Base-by-base conservation (phyloP, 257 asterid genomes). In the Pogostemon cablin region DNA sequence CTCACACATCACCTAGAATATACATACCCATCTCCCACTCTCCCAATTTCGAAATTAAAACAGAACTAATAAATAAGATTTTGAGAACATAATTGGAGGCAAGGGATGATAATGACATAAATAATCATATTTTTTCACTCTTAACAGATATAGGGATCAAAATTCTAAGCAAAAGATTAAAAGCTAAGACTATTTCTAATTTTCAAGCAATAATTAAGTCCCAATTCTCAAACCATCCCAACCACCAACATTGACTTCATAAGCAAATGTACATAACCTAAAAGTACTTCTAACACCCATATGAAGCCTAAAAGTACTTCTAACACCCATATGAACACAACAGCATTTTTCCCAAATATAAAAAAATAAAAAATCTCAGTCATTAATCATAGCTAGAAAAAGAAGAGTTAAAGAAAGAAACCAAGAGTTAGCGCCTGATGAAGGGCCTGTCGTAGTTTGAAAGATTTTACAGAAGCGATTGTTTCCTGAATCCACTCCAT, bases 341-440 rank as follows among this genome's bases (percentile, higher is more conserved):
- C 6, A 69, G 12, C 20, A 9, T 2, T 55, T 20, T 10, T 17
- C 54, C 11, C 53, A 4, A 17, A 7, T 0, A 37, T 54, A 73
- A 11, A 10, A 6, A 63, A 41, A 4, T 37, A 42, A 54, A 60
- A 6, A 67, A 41, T 2, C 42, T 52, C 50, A 12, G n/a, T 9
- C 0, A 17, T 32, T 56, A 56, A 56, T 70, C 40, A 37, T 65
- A 25, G 7, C 20, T 9, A 68, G 34, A 20, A 41, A 48, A 67
- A 41, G 15, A 11, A 61, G 67, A 57, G 49, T 12, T 6, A 12
- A 65, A 60, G 77, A 74, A 62, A 44, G 49, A 50, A 72, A 86
- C 96, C 96, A 15, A 89, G 85, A 72, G 12, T 83, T 58, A 89
- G 53, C 34, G 72, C 68, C 47, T 86, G 93, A 49, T 82, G 78